Percentiles rank a stretch among this genome's conserved stretches.
Conservation (phyloP, 2,329 filamentous ascomycete species). For the Tricladium varicosporioides region DNA sequence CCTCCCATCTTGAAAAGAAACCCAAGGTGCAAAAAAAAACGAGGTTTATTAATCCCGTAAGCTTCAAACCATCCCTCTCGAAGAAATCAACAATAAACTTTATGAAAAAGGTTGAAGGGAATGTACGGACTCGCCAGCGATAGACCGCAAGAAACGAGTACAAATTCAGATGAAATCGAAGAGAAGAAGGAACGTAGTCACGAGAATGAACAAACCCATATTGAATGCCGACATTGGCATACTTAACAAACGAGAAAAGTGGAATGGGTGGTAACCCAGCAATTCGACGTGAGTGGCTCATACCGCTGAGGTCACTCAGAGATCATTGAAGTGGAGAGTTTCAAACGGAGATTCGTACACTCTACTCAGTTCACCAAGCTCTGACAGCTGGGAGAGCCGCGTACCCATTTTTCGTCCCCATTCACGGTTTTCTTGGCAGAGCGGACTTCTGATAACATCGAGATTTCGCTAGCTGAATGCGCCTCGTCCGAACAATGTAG, state of each 20-base stretch:
- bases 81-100: constrained; percentile 12
- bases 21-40: constrained; percentile 2
- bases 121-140: constrained; percentile 26
- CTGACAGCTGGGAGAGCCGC: constrained; percentile 14
- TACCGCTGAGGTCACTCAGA: not conserved
- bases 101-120: constrained; percentile 8
- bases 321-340: constrained; percentile 7
- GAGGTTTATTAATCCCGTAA: constrained; percentile 5
- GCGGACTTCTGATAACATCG: not conserved
- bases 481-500: constrained; percentile 12
- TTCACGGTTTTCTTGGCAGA: not conserved
- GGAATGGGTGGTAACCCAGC: not conserved
- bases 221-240: not conserved
- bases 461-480: not conserved
- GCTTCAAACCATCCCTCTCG: constrained; percentile 11
- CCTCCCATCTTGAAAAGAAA: constrained; percentile 18
- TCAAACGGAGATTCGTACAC: constrained; percentile 3
- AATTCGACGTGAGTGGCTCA: not conserved
- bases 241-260: constrained; percentile 9
- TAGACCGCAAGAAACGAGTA: constrained; percentile 15
- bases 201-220: constrained; percentile 3
- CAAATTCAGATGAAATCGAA: constrained; percentile 3
- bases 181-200: constrained; percentile 2
- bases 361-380: constrained; percentile 4
- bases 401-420: constrained; percentile 11